phyloP scores from a whole-genome alignment of 2,329 filamentous ascomycete species.

The Diaporthe sp. region DNA sequence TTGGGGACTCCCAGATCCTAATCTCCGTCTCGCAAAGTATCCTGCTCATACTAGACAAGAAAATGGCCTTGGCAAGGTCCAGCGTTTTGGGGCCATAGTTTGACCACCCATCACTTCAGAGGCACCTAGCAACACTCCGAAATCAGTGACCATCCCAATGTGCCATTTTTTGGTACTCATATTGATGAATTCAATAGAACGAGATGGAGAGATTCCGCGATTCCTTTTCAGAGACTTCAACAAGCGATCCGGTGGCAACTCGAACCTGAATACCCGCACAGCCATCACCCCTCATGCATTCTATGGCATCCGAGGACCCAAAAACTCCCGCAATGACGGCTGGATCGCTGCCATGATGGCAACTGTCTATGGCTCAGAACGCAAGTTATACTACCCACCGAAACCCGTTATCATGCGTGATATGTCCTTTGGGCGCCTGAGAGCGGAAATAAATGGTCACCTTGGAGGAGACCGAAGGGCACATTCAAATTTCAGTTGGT shows the following conservation, averaged over 20 bases:
- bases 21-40: too few relatives aligned
- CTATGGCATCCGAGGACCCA: too few relatives aligned
- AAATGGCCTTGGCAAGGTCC: background rate
- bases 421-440: background rate
- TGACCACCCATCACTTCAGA: too few relatives aligned
- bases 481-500: background rate
- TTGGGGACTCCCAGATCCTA: too few relatives aligned
- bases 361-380: background rate
- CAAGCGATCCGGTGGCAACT: background rate
- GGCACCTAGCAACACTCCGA: background rate
- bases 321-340: too few relatives aligned
- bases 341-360: background rate
- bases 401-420: background rate
- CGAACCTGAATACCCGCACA: background rate
- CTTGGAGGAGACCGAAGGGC: accelerated
- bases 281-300: background rate
- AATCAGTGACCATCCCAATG: background rate
- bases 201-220: background rate
- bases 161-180: too few relatives aligned
- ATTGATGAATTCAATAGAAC: background rate
- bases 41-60: background rate
- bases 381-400: background rate
- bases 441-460: background rate
- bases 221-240: background rate
- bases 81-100: too few relatives aligned